These are phyloP conservation scores for Cystobasidium tubakii DNA, from an alignment of 768 basidiomycete species.

Conservation along the genomic window DNA sequence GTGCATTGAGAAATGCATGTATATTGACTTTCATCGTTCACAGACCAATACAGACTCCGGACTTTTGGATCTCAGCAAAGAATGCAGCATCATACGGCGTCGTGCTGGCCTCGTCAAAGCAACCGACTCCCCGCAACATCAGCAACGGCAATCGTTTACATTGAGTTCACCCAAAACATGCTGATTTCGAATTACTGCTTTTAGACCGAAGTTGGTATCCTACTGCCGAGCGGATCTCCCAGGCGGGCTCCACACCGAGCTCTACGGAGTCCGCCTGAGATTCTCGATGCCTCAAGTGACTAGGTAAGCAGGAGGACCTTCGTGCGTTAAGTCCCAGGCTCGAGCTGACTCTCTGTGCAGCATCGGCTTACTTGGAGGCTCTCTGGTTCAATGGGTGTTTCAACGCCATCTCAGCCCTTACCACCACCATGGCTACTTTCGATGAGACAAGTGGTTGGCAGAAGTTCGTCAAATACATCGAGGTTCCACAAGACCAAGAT, in stretches of 20 bases:
- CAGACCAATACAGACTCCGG: constrained; percentile 16
- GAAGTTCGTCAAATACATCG: constrained; percentile 7
- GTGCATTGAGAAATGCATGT: too few relatives aligned
- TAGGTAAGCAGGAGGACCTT: constrained; percentile 44
- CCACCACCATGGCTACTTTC: constrained; percentile 7
- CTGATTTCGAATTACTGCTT: constrained; percentile 50
- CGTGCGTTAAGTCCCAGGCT: neutral
- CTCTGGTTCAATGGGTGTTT: constrained; percentile 52
- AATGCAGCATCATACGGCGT: neutral
- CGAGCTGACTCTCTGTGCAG: constrained; percentile 48
- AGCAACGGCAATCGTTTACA: constrained; percentile 60
- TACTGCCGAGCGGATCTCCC: constrained; percentile 61
- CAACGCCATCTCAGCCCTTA: too few relatives aligned
- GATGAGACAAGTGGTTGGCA: neutral
- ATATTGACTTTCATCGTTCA: neutral
- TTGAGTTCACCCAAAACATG: constrained; percentile 55
- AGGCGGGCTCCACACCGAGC: constrained; percentile 60
- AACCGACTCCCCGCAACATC: constrained; percentile 58
- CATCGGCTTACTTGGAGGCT: constrained; percentile 64
- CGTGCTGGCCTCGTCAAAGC: constrained; percentile 51
- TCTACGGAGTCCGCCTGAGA: constrained; percentile 60
- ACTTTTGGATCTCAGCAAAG: constrained; percentile 5
- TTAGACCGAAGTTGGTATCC: constrained; percentile 60
- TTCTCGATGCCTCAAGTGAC: constrained; percentile 60
- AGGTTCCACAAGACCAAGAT: constrained; percentile 14